phyloP scores from a whole-genome alignment of 78 protist species.

The Dictyostelium purpureum region DNA sequence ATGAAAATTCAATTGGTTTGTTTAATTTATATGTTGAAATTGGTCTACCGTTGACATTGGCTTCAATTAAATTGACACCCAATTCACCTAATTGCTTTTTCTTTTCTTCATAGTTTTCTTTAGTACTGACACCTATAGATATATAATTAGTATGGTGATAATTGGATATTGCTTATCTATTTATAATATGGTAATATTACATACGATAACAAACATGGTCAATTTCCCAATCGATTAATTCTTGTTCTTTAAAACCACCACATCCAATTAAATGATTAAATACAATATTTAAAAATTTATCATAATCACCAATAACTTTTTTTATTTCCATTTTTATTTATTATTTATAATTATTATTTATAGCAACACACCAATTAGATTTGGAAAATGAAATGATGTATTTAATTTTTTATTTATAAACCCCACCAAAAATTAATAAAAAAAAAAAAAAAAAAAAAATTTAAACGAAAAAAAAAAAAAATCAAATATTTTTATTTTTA shows the following conservation, averaged over 20 bases:
- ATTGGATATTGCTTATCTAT: too few relatives aligned
- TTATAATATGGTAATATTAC: too few relatives aligned
- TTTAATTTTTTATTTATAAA: not conserved
- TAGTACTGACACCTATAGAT: constrained; percentile 19
- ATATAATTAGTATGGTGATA: too few relatives aligned
- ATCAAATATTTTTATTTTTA: not conserved
- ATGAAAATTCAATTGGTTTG: constrained; percentile 5
- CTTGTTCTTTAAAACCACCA: not conserved
- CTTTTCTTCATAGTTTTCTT: constrained; percentile 9
- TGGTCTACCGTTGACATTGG: constrained; percentile 42
- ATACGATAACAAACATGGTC: constrained; percentile 74
- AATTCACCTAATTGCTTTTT: not conserved
- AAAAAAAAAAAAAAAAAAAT: not conserved
- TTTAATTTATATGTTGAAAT: constrained; percentile 27
- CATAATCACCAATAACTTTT: constrained; percentile 58
- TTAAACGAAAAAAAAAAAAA: not conserved
- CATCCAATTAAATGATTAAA: not conserved
- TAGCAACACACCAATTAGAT: too few relatives aligned
- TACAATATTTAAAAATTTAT: constrained; percentile 26
- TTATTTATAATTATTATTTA: not conserved
- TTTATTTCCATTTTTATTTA: not conserved
- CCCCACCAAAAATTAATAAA: not conserved
- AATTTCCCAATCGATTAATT: not conserved
- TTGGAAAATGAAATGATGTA: not conserved
- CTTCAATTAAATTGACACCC: constrained; percentile 11